Conservation (phyloP, 1,139 yeast species). For the Barnettozyma hawaiiensis region DNA sequence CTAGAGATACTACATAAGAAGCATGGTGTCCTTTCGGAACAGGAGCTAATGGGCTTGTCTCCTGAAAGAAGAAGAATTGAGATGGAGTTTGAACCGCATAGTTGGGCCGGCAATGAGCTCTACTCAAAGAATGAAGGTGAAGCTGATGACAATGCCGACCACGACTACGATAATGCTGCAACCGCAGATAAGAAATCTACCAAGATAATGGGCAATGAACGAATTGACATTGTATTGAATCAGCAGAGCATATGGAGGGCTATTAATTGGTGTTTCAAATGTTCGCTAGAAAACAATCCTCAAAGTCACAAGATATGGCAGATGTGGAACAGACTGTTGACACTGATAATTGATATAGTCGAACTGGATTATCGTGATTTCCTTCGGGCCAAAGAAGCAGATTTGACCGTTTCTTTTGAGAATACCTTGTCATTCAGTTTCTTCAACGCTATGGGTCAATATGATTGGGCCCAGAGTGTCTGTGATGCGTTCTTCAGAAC, state of each 20-base stretch:
- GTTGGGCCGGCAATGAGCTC: background rate
- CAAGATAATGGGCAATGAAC: slow-evolving; percentile 17
- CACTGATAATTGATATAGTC: slow-evolving; percentile 17
- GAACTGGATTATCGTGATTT: slow-evolving; percentile 15
- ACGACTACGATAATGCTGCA: background rate
- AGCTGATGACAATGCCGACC: slow-evolving; percentile 9
- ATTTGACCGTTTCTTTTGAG: slow-evolving; percentile 3
- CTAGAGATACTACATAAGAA: background rate
- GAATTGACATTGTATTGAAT: slow-evolving; percentile 20
- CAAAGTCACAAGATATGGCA: slow-evolving; percentile 16
- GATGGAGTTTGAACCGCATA: slow-evolving; percentile 7
- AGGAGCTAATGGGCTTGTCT: slow-evolving; percentile 13
- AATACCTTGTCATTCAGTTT: slow-evolving; percentile 10
- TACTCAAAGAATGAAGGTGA: background rate
- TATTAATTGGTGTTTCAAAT: slow-evolving; percentile 20
- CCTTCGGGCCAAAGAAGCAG: background rate
- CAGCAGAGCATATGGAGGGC: slow-evolving; percentile 20
- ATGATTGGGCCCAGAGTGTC: slow-evolving; percentile 25
- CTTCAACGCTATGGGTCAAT: slow-evolving; percentile 24
- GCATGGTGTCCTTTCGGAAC: background rate
- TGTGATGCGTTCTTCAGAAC: slow-evolving; percentile 15
- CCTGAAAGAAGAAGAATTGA: slow-evolving; percentile 21
- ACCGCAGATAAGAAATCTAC: slow-evolving; percentile 16
- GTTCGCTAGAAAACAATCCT: slow-evolving; percentile 9
- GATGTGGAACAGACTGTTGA: slow-evolving; percentile 20